Conservation (phyloP, 2,329 filamentous ascomycete genomes). For the Mycosphaerella sp. region DNA sequence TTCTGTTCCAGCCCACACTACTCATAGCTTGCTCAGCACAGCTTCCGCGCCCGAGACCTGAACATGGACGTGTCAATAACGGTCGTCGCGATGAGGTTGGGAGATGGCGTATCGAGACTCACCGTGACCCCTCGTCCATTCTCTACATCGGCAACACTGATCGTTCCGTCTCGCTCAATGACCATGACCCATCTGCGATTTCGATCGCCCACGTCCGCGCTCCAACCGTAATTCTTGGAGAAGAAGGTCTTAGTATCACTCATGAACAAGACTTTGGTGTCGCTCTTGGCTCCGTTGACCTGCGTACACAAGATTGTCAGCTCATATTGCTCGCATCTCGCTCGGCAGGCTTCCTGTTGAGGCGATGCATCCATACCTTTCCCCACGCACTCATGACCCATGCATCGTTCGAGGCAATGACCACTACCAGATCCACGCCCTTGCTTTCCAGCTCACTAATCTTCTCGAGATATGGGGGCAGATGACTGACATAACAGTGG, state of each 20-base stretch:
- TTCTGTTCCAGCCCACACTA: not conserved
- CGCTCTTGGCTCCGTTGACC: slow-evolving; percentile 70
- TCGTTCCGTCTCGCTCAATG: slow-evolving; percentile 71
- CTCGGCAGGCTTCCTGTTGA: not conserved
- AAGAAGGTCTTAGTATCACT: slow-evolving; percentile 67
- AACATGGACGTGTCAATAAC: not conserved
- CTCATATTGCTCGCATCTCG: too few relatives aligned
- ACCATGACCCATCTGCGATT: slow-evolving; percentile 75
- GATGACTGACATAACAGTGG: slow-evolving; percentile 54
- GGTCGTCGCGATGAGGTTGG: not conserved
- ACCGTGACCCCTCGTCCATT: slow-evolving; percentile 45
- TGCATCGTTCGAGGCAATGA: slow-evolving; percentile 78
- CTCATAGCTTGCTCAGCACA: slow-evolving; percentile 26
- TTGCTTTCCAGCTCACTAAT: slow-evolving; percentile 65
- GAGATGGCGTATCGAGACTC: slow-evolving; percentile 20
- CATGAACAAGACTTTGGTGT: slow-evolving; percentile 70
- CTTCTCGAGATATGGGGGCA: slow-evolving; percentile 73
- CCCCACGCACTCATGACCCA: slow-evolving; percentile 69
- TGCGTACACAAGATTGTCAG: slow-evolving; percentile 51
- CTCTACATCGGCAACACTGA: slow-evolving; percentile 74
- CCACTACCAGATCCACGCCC: slow-evolving; percentile 74
- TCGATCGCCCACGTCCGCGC: slow-evolving; percentile 56
- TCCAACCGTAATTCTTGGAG: slow-evolving; percentile 73
- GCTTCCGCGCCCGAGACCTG: slow-evolving; percentile 27
- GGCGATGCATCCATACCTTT: not conserved